A percentile compares a stretch with the other conserved stretches of the same genome.
phyloP scores from a whole-genome alignment of 495 filamentous ascomycete species.

The Aspergillus baeticus region DNA sequence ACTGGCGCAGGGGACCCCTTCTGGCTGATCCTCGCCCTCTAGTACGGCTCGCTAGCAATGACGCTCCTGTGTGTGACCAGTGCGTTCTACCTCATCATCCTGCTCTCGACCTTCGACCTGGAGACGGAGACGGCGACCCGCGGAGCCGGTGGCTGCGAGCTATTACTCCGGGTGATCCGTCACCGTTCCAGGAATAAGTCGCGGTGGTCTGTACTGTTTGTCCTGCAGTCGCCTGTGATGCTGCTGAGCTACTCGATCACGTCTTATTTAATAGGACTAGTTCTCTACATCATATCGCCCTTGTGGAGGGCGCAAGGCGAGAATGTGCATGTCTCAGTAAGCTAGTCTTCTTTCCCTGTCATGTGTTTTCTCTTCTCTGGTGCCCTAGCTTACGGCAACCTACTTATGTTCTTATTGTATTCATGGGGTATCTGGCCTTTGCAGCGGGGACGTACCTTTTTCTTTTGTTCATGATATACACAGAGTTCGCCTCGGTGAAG shows the following conservation, averaged over 20 bases:
- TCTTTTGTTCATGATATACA: too few relatives aligned
- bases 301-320: neutral
- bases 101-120: too few relatives aligned
- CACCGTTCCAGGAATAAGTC: neutral
- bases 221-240: neutral
- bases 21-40: neutral
- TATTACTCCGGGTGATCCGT: too few relatives aligned
- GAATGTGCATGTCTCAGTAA: neutral
- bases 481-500: too few relatives aligned
- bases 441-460: neutral
- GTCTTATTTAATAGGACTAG: neutral
- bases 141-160: too few relatives aligned
- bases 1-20: neutral
- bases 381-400: neutral
- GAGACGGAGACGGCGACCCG: too few relatives aligned
- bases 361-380: neutral
- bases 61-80: neutral
- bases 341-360: neutral
- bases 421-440: neutral
- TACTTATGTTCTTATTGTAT: neutral
- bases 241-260: neutral
- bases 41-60: neutral
- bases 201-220: neutral
- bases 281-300: neutral
- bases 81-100: neutral